Evolutionary conservation across 148 eudicot species (phyloP).

Genomic region (Fagopyrum esculentum): DNA sequence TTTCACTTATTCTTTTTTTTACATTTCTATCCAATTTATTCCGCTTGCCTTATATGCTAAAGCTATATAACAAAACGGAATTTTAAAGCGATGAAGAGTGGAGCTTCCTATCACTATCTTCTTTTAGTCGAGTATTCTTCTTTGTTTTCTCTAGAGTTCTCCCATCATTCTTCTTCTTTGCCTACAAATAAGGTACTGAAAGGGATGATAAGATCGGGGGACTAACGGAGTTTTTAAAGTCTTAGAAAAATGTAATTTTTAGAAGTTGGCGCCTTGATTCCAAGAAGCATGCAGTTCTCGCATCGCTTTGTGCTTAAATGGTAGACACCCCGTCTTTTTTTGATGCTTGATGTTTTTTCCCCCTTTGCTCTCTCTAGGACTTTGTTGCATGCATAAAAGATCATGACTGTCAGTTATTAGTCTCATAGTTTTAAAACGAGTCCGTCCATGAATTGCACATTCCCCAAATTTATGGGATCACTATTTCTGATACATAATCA

Average conservation of each 20-base stretch:
- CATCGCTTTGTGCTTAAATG: too few relatives aligned
- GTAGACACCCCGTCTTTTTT: neutral
- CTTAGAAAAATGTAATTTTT: neutral
- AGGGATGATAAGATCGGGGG: too few relatives aligned
- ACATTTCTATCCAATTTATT: neutral
- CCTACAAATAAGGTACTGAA: too few relatives aligned
- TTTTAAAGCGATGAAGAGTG: too few relatives aligned
- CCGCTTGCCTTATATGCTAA: neutral
- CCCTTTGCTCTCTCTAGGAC: neutral
- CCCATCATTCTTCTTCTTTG: too few relatives aligned
- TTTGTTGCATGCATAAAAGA: neutral
- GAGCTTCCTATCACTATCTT: too few relatives aligned
- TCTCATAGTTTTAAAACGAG: neutral
- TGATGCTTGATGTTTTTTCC: neutral
- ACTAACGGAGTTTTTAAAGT: too few relatives aligned
- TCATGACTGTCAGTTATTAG: neutral
- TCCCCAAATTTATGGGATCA: neutral
- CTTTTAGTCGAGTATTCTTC: too few relatives aligned
- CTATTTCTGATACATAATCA: neutral
- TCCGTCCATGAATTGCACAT: neutral
- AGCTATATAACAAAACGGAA: neutral
- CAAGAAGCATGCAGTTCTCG: too few relatives aligned
- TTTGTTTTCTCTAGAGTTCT: too few relatives aligned
- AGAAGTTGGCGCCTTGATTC: too few relatives aligned
- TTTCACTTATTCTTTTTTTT: neutral